Conservation (phyloP, 2,329 filamentous ascomycete genomes). For the Sporothrix sp. region DNA sequence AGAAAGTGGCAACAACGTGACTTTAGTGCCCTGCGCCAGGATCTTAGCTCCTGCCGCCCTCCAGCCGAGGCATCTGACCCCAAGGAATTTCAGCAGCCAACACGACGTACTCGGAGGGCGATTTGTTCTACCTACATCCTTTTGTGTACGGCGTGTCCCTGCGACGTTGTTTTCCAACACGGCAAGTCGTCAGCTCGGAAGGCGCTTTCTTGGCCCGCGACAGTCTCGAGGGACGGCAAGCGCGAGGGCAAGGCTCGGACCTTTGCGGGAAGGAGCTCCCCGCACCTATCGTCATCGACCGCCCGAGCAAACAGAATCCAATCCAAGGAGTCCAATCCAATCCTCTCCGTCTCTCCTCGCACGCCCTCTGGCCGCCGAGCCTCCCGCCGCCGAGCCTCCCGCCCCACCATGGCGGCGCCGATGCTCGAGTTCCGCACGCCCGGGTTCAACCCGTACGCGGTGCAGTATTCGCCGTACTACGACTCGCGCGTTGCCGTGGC, state of each 20-base stretch:
- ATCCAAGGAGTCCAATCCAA: no score
- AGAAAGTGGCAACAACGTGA: constrained; percentile 1
- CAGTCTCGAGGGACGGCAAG: no score
- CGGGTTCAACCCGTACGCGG: constrained; percentile 91
- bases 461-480: constrained; percentile 98
- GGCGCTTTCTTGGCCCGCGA: no score
- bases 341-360: no score
- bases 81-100: constrained; percentile 4
- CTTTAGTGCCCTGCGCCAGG: neutral
- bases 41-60: constrained; percentile 3
- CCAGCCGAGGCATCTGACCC: constrained; percentile 13
- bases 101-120: no score
- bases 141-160: no score
- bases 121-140: no score
- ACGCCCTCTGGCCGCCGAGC: neutral
- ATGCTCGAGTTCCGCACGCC: constrained; percentile 94
- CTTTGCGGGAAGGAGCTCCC: neutral
- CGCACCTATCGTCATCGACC: neutral
- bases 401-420: constrained; percentile 19
- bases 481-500: constrained; percentile 89
- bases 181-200: no score
- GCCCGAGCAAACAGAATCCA: neutral
- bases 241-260: neutral
- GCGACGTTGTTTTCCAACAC: no score
- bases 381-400: no score